Conservation (phyloP, 768 basidiomycete species). For the Podaxis sp. region DNA sequence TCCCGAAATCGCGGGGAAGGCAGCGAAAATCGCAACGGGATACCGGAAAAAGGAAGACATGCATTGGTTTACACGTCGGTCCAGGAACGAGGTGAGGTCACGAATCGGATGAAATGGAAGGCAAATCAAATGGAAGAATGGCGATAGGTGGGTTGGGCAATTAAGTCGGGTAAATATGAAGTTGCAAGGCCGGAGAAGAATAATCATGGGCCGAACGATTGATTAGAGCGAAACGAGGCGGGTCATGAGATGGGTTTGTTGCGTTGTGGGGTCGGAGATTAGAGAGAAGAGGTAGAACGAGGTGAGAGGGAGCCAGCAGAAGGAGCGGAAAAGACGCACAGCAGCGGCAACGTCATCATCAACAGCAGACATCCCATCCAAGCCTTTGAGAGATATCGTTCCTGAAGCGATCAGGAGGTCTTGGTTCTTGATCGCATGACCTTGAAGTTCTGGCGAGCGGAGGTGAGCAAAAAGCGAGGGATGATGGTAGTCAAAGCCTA, state of each 20-base stretch:
- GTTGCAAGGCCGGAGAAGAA: not conserved
- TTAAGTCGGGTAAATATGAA: not conserved
- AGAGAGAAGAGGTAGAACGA: conserved; percentile 15
- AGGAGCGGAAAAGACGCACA: conserved; percentile 45
- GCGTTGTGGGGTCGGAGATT: conserved; percentile 8
- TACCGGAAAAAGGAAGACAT: conserved; percentile 10
- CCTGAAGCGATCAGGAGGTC: conserved; percentile 91
- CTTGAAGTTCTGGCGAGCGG: conserved; percentile 73
- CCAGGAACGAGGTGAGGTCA: conserved; percentile 5
- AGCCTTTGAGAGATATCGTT: conserved; percentile 76
- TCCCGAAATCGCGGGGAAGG: not conserved
- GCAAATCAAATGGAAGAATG: conserved; percentile 5
- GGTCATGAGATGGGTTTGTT: conserved; percentile 9
- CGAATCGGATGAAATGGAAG: conserved; percentile 12
- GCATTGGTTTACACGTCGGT: not conserved
- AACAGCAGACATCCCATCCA: conserved; percentile 79
- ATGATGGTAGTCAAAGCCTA: conserved; percentile 22
- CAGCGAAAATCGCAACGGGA: not conserved
- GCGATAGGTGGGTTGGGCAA: conserved; percentile 5
- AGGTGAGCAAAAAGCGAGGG: conserved; percentile 14
- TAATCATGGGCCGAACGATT: not conserved
- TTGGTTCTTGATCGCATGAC: conserved; percentile 97
- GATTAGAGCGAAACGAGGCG: conserved; percentile 3
- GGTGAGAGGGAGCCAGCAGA: conserved; percentile 17
- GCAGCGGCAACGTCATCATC: conserved; percentile 91